Base-by-base conservation (phyloP, 208 protist species). In the Vickermania ingenoplastis region DNA sequence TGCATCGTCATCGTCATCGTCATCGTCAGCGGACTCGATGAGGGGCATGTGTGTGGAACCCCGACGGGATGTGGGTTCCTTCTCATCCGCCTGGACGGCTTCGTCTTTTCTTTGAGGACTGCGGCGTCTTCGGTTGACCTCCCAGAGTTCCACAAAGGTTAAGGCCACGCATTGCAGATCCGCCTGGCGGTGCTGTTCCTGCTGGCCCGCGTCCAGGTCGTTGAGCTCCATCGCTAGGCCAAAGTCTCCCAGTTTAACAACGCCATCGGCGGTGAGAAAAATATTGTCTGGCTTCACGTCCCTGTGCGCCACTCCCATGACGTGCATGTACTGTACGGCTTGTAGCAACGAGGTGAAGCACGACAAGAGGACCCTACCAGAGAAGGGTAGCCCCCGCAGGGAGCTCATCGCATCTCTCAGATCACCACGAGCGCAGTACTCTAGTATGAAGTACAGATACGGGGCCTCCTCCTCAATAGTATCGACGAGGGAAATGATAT, bases 251-350 rank as follows among this genome's bases (percentile, higher is more conserved):
- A 97, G 41, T 60, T 91, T 91, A 3, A 93, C 66, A 1, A 63
- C 65, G 23, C 76, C 81, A 13, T 25, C 29, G 25, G 79, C 69
- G 21, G 65, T 77, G 11, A 96, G 53, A 63, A 91, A 94, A 2
- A 97, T 74, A 69, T 97, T 97, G 1, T 79, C 77, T 1, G 94
- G 79, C 65, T 97, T 97, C 45, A 97, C 81, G 63, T 97, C 94
- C 30, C 94, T 78, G 67, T 97, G 94, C 21, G 95, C 49, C 36
- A 97, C 89, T 51, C 55, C 59, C 24, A 74, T 63, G 14, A 67
- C 65, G 65, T 95, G 89, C 53, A 96, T 63, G 65, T 96, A 94
- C 7, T 71, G 73, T 1, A 97, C 64, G 1, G 70, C 92, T 22
- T 87, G 62, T 14, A 74, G 78, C 22, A 96, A 65, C 63, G 96